Evolutionary conservation across 192 early-diverging fungal species (phyloP), one percentile per base, ranked within the genome.

Genomic region (Dispira parvispora): DNA sequence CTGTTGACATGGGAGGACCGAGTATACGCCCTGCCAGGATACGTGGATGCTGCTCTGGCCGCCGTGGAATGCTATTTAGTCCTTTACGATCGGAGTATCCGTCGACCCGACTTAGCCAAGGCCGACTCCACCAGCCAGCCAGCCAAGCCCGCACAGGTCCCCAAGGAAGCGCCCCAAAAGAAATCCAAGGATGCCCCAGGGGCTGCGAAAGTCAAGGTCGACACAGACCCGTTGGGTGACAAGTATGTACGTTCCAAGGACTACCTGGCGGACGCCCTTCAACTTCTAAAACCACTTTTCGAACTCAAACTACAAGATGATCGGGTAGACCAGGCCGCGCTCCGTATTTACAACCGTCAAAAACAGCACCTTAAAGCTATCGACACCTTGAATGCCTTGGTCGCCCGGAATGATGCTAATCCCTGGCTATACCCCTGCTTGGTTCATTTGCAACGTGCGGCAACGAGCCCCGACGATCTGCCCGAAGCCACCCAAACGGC

Each of bases 1-100:
- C 76, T 94, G 47, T 68, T 98, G 18, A 69, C 77, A n/a, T 80
- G 83, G 63, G 90, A 90, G 67, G 87, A 91, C 72, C 71, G 77
- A 28, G 57, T 98, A 13, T 82, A 83, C 27, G 68, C 69, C 3
- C 83, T 92, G 62, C 78, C 75, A 5, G 84, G 78, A 64, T 98
- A 81, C 62, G 75, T 85, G 60, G 75, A 79, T 25, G 83, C 90
- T 10, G 92, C 89, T 6, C 74, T 79, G 27, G 80, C 79, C 14
- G 91, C 93, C 2, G 77, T 90, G 14, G 73, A 78, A 50, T 73
- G 82, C 65, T 78, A 82, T 63, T 45, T 82, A 14, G 54, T 67
- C 12, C 65, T 79, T 43, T 53, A 70, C 38, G 69, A 76, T 58
- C 77, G 70, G 47, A 70, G 68, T 25, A 46, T 67, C n/a, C 50